A percentile compares a stretch with the other conserved stretches of the same genome.
Conservation (phyloP, 1,139 yeast genomes). For the Kodamaea ohmeri region DNA sequence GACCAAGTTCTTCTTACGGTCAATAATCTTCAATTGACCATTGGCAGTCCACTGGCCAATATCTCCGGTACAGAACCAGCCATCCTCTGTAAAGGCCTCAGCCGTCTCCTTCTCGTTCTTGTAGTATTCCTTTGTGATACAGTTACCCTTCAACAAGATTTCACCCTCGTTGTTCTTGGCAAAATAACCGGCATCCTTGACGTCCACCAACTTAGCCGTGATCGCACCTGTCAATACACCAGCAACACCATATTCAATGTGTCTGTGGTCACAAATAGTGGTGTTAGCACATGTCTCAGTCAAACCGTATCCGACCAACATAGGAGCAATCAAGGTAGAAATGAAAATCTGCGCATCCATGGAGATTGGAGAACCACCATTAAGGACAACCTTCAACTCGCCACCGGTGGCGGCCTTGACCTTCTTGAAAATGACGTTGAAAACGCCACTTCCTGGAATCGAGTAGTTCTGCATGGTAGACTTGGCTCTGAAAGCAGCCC, state of each 20-base stretch:
- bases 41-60: constrained; percentile 87
- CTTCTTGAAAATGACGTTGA: constrained; percentile 75
- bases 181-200: constrained; percentile 84
- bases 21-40: constrained; percentile 82
- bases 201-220: constrained; percentile 88
- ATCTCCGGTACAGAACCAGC: constrained; percentile 98
- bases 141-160: constrained; percentile 71
- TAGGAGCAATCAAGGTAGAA: constrained; percentile 74
- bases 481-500: constrained; percentile 85
- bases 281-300: constrained; percentile 96
- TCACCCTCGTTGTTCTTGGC: constrained; percentile 96
- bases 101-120: constrained; percentile 80
- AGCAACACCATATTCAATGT: constrained; percentile 68
- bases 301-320: constrained; percentile 93
- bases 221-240: constrained; percentile 84
- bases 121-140: constrained; percentile 75
- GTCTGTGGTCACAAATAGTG: constrained; percentile 60
- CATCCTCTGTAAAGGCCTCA: constrained; percentile 74
- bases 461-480: constrained; percentile 55
- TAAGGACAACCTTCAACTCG: constrained; percentile 63
- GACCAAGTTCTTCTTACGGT: constrained; percentile 93
- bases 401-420: constrained; percentile 97
- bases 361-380: constrained; percentile 95
- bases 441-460: constrained; percentile 67
- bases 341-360: constrained; percentile 83